Percentiles rank a stretch among this genome's conserved stretches.
These are phyloP conservation scores for Dichotomocladium elegans DNA, from an alignment of 371 early-diverging fungal species.

Conservation along the genomic window DNA sequence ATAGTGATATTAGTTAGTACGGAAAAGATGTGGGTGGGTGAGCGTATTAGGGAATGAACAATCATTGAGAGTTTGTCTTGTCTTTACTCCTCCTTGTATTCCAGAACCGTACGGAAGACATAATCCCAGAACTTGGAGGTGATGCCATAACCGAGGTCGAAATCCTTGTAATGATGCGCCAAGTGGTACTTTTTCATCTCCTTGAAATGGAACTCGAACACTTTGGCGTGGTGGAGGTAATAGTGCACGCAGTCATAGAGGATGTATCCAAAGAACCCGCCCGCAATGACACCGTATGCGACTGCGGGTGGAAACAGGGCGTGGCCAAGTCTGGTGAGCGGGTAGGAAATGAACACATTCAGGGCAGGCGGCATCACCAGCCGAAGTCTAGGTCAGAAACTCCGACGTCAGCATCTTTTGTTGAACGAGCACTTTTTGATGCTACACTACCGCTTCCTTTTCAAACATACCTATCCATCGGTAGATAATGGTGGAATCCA, in stretches of 20 bases:
- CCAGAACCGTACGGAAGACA: conserved; percentile 59
- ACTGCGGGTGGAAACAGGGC: conserved; percentile 48
- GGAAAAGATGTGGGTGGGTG: too few species aligned
- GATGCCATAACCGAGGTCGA: conserved; percentile 82
- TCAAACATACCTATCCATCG: conserved; percentile 86
- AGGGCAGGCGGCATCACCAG: conserved; percentile 95
- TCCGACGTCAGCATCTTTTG: too few species aligned
- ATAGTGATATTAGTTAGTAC: too few species aligned
- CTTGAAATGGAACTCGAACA: conserved; percentile 60
- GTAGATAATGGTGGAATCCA: conserved; percentile 94
- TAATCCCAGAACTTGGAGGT: conserved; percentile 88
- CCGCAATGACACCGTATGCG: conserved; percentile 62
- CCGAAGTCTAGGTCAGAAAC: conserved; percentile 74
- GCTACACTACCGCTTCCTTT: too few species aligned
- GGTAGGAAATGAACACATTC: conserved; percentile 56
- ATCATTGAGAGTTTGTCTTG: neutral
- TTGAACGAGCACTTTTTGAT: too few species aligned
- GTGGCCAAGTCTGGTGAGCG: conserved; percentile 48
- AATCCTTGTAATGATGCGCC: conserved; percentile 89
- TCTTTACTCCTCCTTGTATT: conserved; percentile 6
- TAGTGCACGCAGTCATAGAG: conserved; percentile 88
- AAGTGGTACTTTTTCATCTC: conserved; percentile 91
- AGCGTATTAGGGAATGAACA: neutral
- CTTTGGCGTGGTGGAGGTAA: conserved; percentile 86
- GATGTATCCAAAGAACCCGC: conserved; percentile 76